Conservation (phyloP, 202 grass and related monocot genomes). For the Schoenoplectus triqueter region DNA sequence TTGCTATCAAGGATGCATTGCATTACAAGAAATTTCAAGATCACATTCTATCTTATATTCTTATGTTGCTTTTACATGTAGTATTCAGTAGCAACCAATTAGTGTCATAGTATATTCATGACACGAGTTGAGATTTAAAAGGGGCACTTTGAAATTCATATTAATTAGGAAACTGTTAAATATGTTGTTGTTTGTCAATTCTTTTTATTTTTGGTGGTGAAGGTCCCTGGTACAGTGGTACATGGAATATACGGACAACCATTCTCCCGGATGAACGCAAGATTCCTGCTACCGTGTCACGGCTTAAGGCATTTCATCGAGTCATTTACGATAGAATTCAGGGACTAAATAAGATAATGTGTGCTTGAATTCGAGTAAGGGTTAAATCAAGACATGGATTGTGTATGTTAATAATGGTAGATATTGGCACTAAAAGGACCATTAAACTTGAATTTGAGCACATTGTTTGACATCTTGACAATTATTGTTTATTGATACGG, state of each 20-base stretch:
- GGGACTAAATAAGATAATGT: constrained; percentile 15
- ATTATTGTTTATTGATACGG: background rate
- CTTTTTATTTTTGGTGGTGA: background rate
- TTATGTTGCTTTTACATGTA: background rate
- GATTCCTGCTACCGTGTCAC: constrained; percentile 49
- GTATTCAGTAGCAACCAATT: background rate
- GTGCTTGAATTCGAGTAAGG: background rate
- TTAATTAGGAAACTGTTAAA: background rate
- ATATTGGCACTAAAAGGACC: background rate
- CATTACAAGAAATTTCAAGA: background rate
- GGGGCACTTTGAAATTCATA: background rate
- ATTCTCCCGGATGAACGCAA: constrained; percentile 56
- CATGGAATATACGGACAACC: constrained; percentile 58
- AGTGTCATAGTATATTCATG: background rate
- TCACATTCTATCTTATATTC: background rate
- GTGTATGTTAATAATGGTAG: background rate
- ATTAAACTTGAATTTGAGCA: background rate
- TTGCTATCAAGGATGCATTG: background rate
- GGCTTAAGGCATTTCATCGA: constrained; percentile 61
- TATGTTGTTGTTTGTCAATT: background rate
- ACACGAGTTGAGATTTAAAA: background rate
- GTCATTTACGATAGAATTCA: constrained; percentile 69
- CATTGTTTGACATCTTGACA: background rate
- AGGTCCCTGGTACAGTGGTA: constrained; percentile 46
- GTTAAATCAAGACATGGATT: background rate